Evolutionary conservation across 2,329 filamentous ascomycete genomes (phyloP).

Genomic region (Hymenoscyphus linearis): DNA sequence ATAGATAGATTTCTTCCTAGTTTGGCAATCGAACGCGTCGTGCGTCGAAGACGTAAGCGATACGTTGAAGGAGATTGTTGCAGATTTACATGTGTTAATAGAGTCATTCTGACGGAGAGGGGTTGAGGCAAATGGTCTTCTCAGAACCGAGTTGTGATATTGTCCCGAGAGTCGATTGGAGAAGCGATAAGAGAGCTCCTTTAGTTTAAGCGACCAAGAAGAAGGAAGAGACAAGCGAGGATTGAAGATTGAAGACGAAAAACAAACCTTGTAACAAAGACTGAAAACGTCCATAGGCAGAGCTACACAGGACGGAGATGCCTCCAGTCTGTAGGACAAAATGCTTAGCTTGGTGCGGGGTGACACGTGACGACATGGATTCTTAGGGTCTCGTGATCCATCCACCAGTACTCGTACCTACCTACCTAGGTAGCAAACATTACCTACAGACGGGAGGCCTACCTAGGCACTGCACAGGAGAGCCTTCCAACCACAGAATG

Average conservation of each 20-base stretch:
- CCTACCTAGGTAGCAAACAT: too few species aligned
- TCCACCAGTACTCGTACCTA: too few species aligned
- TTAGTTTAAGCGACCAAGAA: too few species aligned
- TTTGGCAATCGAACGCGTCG: background rate
- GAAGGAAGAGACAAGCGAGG: too few species aligned
- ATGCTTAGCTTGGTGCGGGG: too few species aligned
- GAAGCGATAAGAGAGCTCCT: too few species aligned
- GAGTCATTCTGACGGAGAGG: background rate
- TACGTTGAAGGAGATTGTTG: background rate
- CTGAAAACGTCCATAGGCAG: too few species aligned
- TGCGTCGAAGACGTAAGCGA: background rate
- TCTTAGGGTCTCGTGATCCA: too few species aligned
- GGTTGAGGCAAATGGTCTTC: background rate
- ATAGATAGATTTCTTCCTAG: background rate
- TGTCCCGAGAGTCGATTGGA: background rate
- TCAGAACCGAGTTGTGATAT: background rate
- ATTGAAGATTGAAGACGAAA: background rate
- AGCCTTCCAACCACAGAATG: background rate
- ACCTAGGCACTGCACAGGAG: too few species aligned
- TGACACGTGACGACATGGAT: too few species aligned
- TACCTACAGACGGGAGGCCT: too few species aligned
- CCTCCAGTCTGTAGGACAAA: background rate
- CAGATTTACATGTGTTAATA: background rate
- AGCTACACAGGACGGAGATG: too few species aligned
- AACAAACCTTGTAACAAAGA: background rate